Evolutionary conservation across 768 basidiomycete species (phyloP).

Genomic region (Boletus huronensis): DNA sequence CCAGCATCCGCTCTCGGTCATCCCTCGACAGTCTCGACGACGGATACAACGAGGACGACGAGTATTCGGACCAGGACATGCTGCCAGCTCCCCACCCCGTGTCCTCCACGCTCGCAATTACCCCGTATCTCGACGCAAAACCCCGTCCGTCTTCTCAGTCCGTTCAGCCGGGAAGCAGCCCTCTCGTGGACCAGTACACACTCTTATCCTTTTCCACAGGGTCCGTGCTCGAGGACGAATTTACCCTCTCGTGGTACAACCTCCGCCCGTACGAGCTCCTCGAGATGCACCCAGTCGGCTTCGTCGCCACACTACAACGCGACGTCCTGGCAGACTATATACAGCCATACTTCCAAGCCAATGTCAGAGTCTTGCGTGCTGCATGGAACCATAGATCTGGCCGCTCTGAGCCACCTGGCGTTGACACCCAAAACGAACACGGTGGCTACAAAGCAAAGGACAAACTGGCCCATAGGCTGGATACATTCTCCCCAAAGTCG

Average conservation of each 20-base stretch:
- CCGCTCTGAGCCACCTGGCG: constrained; percentile 25
- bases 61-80: constrained; percentile 28
- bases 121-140: constrained; percentile 8
- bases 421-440: not conserved
- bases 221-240: constrained; percentile 66
- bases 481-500: constrained; percentile 9
- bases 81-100: not conserved
- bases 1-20: constrained; percentile 11
- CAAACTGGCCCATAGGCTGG: constrained; percentile 7
- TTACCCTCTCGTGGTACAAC: constrained; percentile 53
- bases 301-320: constrained; percentile 43
- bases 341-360: constrained; percentile 58
- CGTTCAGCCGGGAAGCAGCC: constrained; percentile 4
- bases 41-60: constrained; percentile 34
- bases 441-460: constrained; percentile 11
- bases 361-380: constrained; percentile 49
- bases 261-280: constrained; percentile 63
- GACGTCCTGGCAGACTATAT: constrained; percentile 41
- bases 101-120: not conserved
- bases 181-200: constrained; percentile 39
- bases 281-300: constrained; percentile 54
- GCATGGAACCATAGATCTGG: constrained; percentile 32
- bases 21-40: constrained; percentile 26
- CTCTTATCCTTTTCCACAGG: constrained; percentile 68
- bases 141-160: constrained; percentile 10